phyloP scores from a whole-genome alignment of 495 filamentous ascomycete species.

The Xylona heveae region DNA sequence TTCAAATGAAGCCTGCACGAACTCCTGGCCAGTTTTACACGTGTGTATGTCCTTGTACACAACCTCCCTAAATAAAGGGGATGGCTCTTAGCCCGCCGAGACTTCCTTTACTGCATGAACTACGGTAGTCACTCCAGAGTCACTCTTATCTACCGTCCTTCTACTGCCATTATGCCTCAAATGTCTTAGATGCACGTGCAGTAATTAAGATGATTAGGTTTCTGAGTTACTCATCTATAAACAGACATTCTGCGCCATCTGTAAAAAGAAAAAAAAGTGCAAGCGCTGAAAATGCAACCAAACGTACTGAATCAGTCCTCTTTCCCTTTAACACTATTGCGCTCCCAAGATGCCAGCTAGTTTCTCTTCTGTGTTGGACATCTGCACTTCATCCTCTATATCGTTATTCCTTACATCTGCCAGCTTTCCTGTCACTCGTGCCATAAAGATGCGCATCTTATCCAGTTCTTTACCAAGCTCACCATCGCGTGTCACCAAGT shows the following conservation, averaged over 20 bases:
- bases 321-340: not conserved
- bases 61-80: not conserved
- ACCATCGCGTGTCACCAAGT: conserved; percentile 54
- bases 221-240: not conserved
- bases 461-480: conserved; percentile 51
- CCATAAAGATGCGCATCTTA: conserved; percentile 53
- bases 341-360: not conserved
- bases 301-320: too few relatives aligned
- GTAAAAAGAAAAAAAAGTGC: not conserved
- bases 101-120: too few relatives aligned
- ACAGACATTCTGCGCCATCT: not conserved
- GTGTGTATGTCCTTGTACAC: not conserved
- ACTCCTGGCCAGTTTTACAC: not conserved
- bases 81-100: too few relatives aligned
- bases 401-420: conserved; percentile 13
- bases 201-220: not conserved
- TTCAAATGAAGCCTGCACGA: too few relatives aligned
- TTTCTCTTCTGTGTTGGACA: not conserved
- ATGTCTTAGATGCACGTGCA: not conserved
- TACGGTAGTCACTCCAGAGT: too few relatives aligned
- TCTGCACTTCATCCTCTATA: conserved; percentile 7
- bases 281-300: not conserved
- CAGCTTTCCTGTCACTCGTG: conserved; percentile 44
- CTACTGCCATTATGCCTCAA: not conserved
- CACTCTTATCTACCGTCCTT: not conserved